A percentile compares a stretch with the other conserved stretches of the same genome.
These are phyloP conservation scores for Fusarium drepaniforme DNA, from an alignment of 2,329 filamentous ascomycete species.

Conservation along the genomic window DNA sequence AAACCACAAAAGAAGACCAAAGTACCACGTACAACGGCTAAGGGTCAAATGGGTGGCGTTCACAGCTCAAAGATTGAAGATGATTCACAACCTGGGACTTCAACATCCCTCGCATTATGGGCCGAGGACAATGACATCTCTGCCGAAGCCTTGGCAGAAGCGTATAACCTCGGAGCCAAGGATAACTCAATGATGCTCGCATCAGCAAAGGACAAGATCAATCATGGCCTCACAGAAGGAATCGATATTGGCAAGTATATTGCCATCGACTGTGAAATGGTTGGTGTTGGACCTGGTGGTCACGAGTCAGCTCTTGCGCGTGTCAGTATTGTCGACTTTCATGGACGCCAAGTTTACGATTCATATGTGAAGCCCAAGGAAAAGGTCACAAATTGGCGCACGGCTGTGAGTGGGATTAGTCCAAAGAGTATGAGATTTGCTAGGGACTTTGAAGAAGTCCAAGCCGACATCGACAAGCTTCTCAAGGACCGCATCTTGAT, in stretches of 20 bases:
- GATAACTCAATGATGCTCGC: constrained; percentile 61
- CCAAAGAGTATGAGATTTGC: constrained; percentile 78
- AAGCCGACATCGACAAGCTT: constrained; percentile 76
- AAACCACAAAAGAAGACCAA: constrained; percentile 14
- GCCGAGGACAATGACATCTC: constrained; percentile 72
- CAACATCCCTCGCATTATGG: constrained; percentile 70
- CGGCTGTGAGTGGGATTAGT: constrained; percentile 84
- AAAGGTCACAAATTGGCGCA: constrained; percentile 90
- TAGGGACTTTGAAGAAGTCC: constrained; percentile 81
- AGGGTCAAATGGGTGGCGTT: constrained; percentile 65
- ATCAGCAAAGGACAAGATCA: constrained; percentile 65
- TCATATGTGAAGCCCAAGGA: constrained; percentile 86
- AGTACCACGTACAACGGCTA: constrained; percentile 11
- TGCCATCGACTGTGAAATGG: constrained; percentile 98
- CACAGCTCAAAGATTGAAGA: constrained; percentile 61
- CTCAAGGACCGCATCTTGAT: constrained; percentile 80
- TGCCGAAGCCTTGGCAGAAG: constrained; percentile 69
- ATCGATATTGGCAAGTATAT: constrained; percentile 89
- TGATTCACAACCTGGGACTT: constrained; percentile 54
- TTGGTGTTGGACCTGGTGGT: constrained; percentile 81
- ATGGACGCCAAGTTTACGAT: constrained; percentile 93
- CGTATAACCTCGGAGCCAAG: constrained; percentile 68
- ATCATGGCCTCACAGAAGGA: constrained; percentile 71
- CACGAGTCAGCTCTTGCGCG: constrained; percentile 84
- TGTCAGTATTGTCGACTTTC: constrained; percentile 92